Base-by-base conservation (phyloP, 805 yeast genomes). In the Hanseniaspora pseudoguilliermondii region DNA sequence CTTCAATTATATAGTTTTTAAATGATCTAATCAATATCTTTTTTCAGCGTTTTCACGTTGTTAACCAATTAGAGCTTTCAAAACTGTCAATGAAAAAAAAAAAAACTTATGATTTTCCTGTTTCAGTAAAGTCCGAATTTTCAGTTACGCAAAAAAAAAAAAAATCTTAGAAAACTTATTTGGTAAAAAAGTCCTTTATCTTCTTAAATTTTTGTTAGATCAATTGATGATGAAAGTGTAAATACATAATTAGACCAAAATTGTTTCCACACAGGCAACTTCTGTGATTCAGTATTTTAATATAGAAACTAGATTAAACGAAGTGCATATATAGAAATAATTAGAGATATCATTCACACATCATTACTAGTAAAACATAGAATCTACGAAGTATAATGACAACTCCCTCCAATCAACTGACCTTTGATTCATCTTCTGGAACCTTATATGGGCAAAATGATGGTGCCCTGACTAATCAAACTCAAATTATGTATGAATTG, bases 381-480 rank as follows among this genome's bases (percentile, higher is more conserved):
- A 23, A 13, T 23, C 3, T 20, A 41, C 6, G 23, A 41, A 35
- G 2, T 20, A 48, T 15, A 8, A 50, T 40, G 42, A 21, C 27
- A 20, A 25, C 32, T 9, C 41, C 32, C 6, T 29, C 21, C 3
- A 54, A 54, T 27, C 49, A 27, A 18, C 39, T 53, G 23, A 29
- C 40, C 11, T 51, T 51, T 51, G 44, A 51, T 29, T 25, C 47
- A n/a, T 35, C 55, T 35, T 43, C 55, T 10, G 55, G 55, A 13
- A 35, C 32, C 27, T 35, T 51, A 32, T 23, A 32, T 15, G 49
- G 44, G 38, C 21, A 13, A 4, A 38, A 20, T 21, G 40, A 27
- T 7, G 23, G 23, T 6, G 44, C 36, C 15, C 27, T 32, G 4
- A 38, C 35, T 6, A 43, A 36, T 25, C 49, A 53, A 36, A 53